These are phyloP conservation scores for Aspergillus sp. DNA, from an alignment of 2,329 filamentous ascomycete genomes.

Conservation along the genomic window DNA sequence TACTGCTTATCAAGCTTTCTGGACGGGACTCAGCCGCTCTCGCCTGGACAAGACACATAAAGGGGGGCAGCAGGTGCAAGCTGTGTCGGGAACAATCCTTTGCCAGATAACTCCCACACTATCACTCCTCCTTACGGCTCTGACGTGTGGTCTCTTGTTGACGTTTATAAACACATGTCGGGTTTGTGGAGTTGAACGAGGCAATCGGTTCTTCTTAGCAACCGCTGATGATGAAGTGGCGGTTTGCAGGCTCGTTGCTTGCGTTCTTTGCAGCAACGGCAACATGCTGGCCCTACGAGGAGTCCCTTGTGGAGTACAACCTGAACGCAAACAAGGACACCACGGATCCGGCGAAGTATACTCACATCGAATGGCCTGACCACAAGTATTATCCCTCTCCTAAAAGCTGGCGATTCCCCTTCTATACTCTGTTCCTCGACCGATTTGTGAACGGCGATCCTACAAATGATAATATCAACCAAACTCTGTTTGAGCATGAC, in stretches of 20 bases:
- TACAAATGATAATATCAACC: slow-evolving; percentile 61
- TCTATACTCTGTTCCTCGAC: slow-evolving; percentile 64
- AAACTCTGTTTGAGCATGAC: slow-evolving; percentile 60
- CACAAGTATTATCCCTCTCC: slow-evolving; percentile 56
- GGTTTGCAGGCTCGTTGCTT: slow-evolving; percentile 22
- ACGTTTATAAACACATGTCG: slow-evolving; percentile 18
- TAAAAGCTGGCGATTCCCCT: slow-evolving; percentile 62
- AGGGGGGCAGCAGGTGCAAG: slow-evolving; percentile 2
- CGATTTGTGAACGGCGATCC: slow-evolving; percentile 65
- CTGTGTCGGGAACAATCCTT: not conserved
- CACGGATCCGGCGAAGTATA: slow-evolving; percentile 57
- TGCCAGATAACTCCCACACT: not conserved
- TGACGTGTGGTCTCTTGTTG: not conserved
- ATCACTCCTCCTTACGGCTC: not conserved
- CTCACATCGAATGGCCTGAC: slow-evolving; percentile 51
- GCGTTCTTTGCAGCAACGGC: slow-evolving; percentile 25
- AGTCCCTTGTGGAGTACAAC: slow-evolving; percentile 54
- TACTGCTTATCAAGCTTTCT: not conserved
- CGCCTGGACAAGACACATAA: slow-evolving; percentile 7
- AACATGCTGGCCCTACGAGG: slow-evolving; percentile 47
- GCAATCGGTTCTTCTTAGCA: slow-evolving; percentile 6
- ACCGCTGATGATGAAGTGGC: slow-evolving; percentile 31
- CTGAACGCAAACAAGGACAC: slow-evolving; percentile 60
- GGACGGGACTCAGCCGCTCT: not conserved
- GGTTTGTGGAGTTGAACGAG: slow-evolving; percentile 10